These are phyloP conservation scores for Teunomyces stri DNA, from an alignment of 805 yeast genomes.

Conservation along the genomic window DNA sequence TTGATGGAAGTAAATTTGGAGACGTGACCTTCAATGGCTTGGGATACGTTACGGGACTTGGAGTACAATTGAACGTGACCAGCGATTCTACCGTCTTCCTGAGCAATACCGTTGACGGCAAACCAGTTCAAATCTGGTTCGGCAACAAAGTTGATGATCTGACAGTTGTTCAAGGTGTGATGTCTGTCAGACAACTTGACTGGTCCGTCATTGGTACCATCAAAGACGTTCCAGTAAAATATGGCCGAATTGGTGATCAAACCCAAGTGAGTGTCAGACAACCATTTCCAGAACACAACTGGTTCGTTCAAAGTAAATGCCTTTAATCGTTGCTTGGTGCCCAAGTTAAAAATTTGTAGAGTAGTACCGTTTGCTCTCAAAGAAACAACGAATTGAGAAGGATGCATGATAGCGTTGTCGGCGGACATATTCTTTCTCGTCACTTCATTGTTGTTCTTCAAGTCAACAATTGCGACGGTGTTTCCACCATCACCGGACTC, in stretches of 20 bases:
- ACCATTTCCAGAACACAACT: constrained; percentile 95
- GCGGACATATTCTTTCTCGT: constrained; percentile 94
- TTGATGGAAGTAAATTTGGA: constrained; percentile 79
- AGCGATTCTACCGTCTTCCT: constrained; percentile 88
- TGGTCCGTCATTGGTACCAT: constrained; percentile 79
- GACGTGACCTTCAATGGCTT: constrained; percentile 97
- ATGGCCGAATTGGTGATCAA: constrained; percentile 76
- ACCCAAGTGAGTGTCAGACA: constrained; percentile 69
- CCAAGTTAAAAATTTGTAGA: constrained; percentile 88
- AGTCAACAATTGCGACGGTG: constrained; percentile 91
- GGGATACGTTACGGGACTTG: constrained; percentile 86
- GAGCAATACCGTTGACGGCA: constrained; percentile 92
- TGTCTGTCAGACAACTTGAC: constrained; percentile 79
- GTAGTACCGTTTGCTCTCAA: constrained; percentile 96
- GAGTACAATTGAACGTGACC: constrained; percentile 95
- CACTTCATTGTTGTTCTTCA: constrained; percentile 72
- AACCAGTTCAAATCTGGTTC: constrained; percentile 86
- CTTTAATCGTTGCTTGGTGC: constrained; percentile 83
- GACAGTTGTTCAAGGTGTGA: constrained; percentile 71
- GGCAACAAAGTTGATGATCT: constrained; percentile 85
- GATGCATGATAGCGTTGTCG: constrained; percentile 96
- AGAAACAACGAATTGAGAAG: constrained; percentile 82
- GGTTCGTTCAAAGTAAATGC: constrained; percentile 84
- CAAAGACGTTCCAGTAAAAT: constrained; percentile 81
- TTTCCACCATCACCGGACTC: constrained; percentile 64